Conservation (phyloP, 148 eudicot species). For the Arbutus unedo region DNA sequence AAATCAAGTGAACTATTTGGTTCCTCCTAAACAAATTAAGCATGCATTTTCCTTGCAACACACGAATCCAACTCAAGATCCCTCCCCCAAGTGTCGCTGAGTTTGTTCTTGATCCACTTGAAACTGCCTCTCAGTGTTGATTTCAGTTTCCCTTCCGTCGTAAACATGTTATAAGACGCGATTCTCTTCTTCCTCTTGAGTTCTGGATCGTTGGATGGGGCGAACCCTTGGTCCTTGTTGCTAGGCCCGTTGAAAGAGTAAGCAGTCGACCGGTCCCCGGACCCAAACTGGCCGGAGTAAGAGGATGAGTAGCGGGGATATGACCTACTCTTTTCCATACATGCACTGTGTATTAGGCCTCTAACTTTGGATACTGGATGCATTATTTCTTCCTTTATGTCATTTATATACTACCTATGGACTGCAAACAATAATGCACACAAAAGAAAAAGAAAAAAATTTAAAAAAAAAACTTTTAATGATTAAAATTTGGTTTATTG, state of each 20-base stretch:
- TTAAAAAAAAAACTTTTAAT: too few species aligned
- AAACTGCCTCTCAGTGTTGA: slow-evolving; percentile 54
- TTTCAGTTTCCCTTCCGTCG: slow-evolving; percentile 59
- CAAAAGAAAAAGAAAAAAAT: too few species aligned
- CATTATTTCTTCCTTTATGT: too few species aligned
- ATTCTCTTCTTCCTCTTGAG: slow-evolving; percentile 68
- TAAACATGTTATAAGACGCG: slow-evolving; percentile 67
- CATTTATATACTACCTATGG: too few species aligned
- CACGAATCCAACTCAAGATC: too few species aligned
- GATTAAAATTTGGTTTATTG: too few species aligned
- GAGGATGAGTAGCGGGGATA: slow-evolving; percentile 42
- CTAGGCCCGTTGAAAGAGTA: slow-evolving; percentile 60
- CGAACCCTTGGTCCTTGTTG: slow-evolving; percentile 24
- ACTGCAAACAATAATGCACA: too few species aligned
- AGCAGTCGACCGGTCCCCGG: slow-evolving; percentile 29
- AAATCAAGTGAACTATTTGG: too few species aligned
- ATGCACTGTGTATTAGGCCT: too few species aligned
- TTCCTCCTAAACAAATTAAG: too few species aligned
- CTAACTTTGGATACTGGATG: too few species aligned
- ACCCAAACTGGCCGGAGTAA: slow-evolving; percentile 30
- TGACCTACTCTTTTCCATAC: slow-evolving; percentile 65
- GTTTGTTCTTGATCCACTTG: slow-evolving; percentile 69
- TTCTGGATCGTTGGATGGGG: slow-evolving; percentile 36
- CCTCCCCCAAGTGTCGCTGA: slow-evolving; percentile 16
- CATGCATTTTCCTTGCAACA: too few species aligned